These are phyloP conservation scores for Glebionis coronaria DNA, from an alignment of 129 eudicot genomes.

Conservation along the genomic window DNA sequence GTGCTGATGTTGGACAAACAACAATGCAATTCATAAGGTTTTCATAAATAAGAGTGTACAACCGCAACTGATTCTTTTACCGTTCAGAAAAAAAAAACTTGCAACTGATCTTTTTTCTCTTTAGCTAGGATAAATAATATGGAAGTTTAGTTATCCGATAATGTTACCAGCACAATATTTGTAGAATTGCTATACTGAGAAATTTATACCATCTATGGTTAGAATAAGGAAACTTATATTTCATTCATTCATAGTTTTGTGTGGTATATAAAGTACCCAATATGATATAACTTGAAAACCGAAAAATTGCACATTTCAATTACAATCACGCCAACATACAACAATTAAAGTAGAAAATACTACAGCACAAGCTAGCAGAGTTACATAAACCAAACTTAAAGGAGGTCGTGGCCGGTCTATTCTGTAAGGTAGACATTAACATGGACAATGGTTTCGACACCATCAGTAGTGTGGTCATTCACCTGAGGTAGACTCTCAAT, in stretches of 20 bases:
- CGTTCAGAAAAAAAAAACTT: too few relatives aligned
- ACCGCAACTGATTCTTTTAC: too few relatives aligned
- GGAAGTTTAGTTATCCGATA: too few relatives aligned
- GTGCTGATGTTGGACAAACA: too few relatives aligned
- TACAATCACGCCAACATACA: conserved; percentile 31
- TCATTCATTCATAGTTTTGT: background rate
- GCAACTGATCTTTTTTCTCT: too few relatives aligned
- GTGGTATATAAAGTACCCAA: background rate
- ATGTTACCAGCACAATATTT: background rate
- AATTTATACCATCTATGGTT: background rate
- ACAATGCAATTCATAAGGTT: too few relatives aligned
- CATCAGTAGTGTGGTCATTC: conserved; percentile 94
- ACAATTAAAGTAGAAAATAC: conserved; percentile 17
- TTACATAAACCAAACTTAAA: conserved; percentile 9
- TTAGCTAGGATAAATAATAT: too few relatives aligned
- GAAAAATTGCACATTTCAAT: conserved; percentile 20
- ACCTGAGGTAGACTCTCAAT: conserved; percentile 78
- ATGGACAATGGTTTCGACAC: conserved; percentile 79
- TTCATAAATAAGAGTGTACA: too few relatives aligned
- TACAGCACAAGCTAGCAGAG: conserved; percentile 21
- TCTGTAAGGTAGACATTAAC: conserved; percentile 58
- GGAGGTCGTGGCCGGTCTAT: conserved; percentile 19
- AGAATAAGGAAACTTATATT: background rate
- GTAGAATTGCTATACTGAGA: background rate
- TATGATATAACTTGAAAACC: background rate